These are phyloP conservation scores for Clonostachys rhizophaga DNA, from an alignment of 2,329 filamentous ascomycete species.

Conservation along the genomic window DNA sequence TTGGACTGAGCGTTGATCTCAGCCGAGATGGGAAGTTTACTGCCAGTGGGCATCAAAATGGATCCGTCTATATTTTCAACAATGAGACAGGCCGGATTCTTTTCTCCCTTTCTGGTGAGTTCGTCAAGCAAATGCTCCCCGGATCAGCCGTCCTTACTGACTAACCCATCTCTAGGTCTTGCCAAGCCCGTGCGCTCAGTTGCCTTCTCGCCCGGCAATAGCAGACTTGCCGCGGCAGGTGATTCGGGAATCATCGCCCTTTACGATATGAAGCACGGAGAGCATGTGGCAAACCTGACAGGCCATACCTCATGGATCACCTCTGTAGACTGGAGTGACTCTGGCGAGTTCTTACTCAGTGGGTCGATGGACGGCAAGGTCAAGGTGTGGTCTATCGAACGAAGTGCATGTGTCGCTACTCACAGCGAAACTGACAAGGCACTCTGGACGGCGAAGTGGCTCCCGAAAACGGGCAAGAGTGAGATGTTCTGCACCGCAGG, in stretches of 20 bases:
- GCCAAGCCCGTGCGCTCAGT: conserved; percentile 82
- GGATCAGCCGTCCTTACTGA: not conserved
- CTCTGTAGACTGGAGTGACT: conserved; percentile 87
- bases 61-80: conserved; percentile 90
- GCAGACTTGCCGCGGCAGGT: conserved; percentile 81
- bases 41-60: conserved; percentile 89
- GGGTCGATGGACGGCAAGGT: conserved; percentile 90
- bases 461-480: conserved; percentile 65
- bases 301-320: conserved; percentile 86
- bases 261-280: conserved; percentile 88
- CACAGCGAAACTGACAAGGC: conserved; percentile 86
- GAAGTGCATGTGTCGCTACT: conserved; percentile 80
- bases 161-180: conserved; percentile 51
- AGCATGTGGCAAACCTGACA: conserved; percentile 81
- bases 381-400: conserved; percentile 92
- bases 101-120: conserved; percentile 75
- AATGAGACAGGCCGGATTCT: conserved; percentile 82
- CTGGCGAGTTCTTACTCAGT: conserved; percentile 85
- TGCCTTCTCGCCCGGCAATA: conserved; percentile 82
- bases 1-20: conserved; percentile 84
- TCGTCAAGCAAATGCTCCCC: not conserved
- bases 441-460: conserved; percentile 80
- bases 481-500: conserved; percentile 77
- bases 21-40: conserved; percentile 77
- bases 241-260: conserved; percentile 85